Percentiles rank a stretch among this genome's conserved stretches.
Conservation (phyloP, 208 protist species). For the Jaenimonas drosophilae region DNA sequence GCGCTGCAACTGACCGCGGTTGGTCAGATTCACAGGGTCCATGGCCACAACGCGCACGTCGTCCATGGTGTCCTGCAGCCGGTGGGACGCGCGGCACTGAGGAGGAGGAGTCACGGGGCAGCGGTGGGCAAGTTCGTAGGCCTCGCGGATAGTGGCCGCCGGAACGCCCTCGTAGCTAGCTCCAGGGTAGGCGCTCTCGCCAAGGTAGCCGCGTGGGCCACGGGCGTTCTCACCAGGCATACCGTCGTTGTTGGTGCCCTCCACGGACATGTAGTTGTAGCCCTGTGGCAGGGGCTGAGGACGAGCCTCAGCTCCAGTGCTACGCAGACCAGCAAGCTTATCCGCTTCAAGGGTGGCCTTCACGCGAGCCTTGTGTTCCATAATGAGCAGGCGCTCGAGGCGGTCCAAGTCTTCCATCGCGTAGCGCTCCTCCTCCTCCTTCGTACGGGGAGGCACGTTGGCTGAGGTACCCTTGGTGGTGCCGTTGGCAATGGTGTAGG, state of each 20-base stretch:
- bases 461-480: slow-evolving; percentile 1
- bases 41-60: slow-evolving; percentile 42
- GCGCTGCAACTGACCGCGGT: slow-evolving; percentile 21
- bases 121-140: slow-evolving; percentile 43
- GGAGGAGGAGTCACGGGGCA: slow-evolving; percentile 61
- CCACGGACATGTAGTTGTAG: background rate
- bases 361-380: slow-evolving; percentile 81
- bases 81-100: slow-evolving; percentile 64
- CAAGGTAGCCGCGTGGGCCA: slow-evolving; percentile 2
- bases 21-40: slow-evolving; percentile 53
- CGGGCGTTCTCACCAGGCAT: slow-evolving; percentile 2
- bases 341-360: slow-evolving; percentile 55
- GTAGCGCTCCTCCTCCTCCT: slow-evolving; percentile 34
- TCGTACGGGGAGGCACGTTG: slow-evolving; percentile 5
- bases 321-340: slow-evolving; percentile 17
- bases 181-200: slow-evolving; percentile 10
- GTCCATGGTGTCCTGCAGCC: slow-evolving; percentile 65
- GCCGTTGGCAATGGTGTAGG: slow-evolving; percentile 30
- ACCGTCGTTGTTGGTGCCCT: background rate
- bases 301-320: slow-evolving; percentile 18
- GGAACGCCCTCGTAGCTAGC: slow-evolving; percentile 9
- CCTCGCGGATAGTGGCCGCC: slow-evolving; percentile 35
- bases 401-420: slow-evolving; percentile 67
- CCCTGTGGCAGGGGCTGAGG: slow-evolving; percentile 25
- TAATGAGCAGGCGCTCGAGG: slow-evolving; percentile 80